Conservation (phyloP, 1,284 basidiomycete genomes). For the Ganoderma lucidum region DNA sequence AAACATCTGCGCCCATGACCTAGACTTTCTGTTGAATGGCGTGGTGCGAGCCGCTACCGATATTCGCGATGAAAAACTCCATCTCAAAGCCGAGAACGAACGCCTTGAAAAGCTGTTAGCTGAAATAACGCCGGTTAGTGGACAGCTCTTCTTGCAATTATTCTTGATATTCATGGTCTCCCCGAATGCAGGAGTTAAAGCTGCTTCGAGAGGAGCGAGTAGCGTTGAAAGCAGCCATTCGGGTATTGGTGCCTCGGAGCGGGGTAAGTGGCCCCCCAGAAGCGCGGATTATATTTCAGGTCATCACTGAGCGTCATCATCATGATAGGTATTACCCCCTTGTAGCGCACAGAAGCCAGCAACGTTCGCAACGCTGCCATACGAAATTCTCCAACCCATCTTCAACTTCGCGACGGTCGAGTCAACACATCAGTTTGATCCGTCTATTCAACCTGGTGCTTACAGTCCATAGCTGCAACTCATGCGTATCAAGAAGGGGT, state of each 20-base stretch:
- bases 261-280: not conserved
- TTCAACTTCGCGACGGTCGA: not conserved
- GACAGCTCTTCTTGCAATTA: not conserved
- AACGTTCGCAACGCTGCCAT: not conserved
- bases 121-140: not conserved
- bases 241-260: not conserved
- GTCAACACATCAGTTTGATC: not conserved
- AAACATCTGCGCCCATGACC: not conserved
- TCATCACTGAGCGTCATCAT: not conserved
- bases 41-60: not conserved
- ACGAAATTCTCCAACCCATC: not conserved
- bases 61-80: not conserved
- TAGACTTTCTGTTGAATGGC: not conserved
- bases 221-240: not conserved
- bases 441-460: not conserved
- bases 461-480: conserved; percentile 2
- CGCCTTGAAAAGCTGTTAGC: not conserved
- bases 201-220: not conserved
- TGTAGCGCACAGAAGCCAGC: too few relatives aligned
- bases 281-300: not conserved
- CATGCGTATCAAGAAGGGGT: conserved; percentile 1
- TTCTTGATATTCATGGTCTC: not conserved
- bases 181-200: not conserved
- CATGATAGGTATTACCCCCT: not conserved
- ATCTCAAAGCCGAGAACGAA: not conserved